Base-by-base conservation (phyloP, 148 eudicot genomes). In the Cornus suecica region DNA sequence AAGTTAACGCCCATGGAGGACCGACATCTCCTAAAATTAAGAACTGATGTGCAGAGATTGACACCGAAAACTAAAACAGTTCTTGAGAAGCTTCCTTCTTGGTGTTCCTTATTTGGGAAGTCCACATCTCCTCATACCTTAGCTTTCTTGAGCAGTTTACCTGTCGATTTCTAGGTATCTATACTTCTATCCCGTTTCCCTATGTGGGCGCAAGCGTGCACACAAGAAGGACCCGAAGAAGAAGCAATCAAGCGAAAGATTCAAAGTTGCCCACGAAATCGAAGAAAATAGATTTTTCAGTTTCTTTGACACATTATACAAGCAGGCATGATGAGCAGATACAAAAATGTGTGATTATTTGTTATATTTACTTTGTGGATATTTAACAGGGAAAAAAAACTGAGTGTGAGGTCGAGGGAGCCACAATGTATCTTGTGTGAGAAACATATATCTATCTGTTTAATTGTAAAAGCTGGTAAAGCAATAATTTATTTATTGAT, bases 41-140 rank as follows among this genome's bases (percentile, higher is more conserved):
- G 99, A 81, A 93, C 98, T 10, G 99, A 95, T 69, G 79, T 95
- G 3, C 80, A 93, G 73, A 79, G 84, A 72, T 42, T 88, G 84
- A 96, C 99, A 34, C 98, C 97, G 3, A 82, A 81, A 74, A 74
- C 66, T 3, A 74, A 85, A 62, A 84, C 51, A 30, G 83, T 96
- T 70, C 78, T 96, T 68, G 56, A 26, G 74, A 96, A 88, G 87
- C 93, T 93, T 78, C 97, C 99, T 54, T 77, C 87, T n/a, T 96
- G 99, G 99, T 96, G 97, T 83, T 84, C 98, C 26, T 78, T 83
- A 22, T 96, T 93, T 54, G 99, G 98, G 54, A 96, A 96, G 79
- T 93, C 99, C 1, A 91, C 98, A 18, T 87, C 94, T 82, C 99
- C 99, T 16, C 85, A 70, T 75, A 87, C 86, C 25, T 79, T 96